Evolutionary conservation across 345 rosid genomes (phyloP).

Genomic region (Cardiospermum halicacabum): DNA sequence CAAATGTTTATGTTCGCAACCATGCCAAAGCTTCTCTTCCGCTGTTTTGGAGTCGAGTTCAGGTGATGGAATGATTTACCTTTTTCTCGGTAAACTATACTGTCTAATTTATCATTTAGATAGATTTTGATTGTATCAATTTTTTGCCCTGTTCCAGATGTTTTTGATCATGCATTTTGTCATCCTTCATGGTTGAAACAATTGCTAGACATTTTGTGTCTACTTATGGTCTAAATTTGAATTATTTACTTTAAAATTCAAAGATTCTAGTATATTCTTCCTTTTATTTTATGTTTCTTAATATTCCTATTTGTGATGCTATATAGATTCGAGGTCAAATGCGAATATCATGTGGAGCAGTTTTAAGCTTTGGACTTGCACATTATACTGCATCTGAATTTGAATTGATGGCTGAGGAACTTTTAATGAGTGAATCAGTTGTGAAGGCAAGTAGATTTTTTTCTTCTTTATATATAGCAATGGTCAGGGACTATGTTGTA

Average conservation of each 20-base stretch:
- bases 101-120: neutral
- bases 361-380: conserved; percentile 61
- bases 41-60: conserved; percentile 69
- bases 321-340: conserved; percentile 63
- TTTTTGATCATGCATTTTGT: neutral
- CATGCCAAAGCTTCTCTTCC: conserved; percentile 69
- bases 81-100: conserved; percentile 8
- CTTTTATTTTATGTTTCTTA: conserved; percentile 3
- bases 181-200: neutral
- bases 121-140: neutral
- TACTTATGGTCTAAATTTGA: neutral
- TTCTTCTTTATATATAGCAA: no score
- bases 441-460: conserved; percentile 61
- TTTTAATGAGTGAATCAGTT: conserved; percentile 64
- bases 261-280: neutral
- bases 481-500: no score
- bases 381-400: conserved; percentile 58
- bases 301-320: neutral
- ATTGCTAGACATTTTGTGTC: neutral
- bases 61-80: conserved; percentile 35
- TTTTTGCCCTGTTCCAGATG: neutral
- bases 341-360: conserved; percentile 39
- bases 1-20: conserved; percentile 47
- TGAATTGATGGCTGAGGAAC: conserved; percentile 76
- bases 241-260: neutral